Conservation (phyloP, 805 yeast genomes). For the Saccharomycopsis microspora region DNA sequence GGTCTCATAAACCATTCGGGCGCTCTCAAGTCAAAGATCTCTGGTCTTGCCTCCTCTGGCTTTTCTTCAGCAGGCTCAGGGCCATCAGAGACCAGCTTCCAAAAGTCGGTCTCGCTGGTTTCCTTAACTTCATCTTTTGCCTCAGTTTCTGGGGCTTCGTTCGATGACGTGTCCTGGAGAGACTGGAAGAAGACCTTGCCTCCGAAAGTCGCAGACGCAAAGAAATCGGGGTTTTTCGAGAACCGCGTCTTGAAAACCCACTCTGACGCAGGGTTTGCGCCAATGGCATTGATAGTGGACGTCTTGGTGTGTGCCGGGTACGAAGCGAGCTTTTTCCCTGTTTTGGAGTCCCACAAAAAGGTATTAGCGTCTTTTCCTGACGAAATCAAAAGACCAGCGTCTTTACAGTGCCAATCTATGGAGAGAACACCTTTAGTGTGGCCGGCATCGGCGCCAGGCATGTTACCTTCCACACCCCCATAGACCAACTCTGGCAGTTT, state of each 20-base stretch:
- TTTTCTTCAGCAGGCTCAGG: conserved; percentile 18
- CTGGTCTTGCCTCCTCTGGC: conserved; percentile 39
- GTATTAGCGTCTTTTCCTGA: conserved; percentile 88
- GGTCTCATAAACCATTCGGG: conserved; percentile 83
- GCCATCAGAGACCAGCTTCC: conserved; percentile 64
- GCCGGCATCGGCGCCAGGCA: conserved; percentile 36
- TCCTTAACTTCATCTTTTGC: conserved; percentile 1
- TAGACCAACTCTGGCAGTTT: conserved; percentile 63
- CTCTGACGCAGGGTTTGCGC: conserved; percentile 52
- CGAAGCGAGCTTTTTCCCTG: conserved; percentile 64
- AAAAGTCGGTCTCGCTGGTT: conserved; percentile 60
- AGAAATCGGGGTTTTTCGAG: conserved; percentile 77
- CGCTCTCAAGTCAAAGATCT: conserved; percentile 62
- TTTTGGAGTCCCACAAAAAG: conserved; percentile 79
- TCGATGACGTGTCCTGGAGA: conserved; percentile 58
- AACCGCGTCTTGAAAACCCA: conserved; percentile 89
- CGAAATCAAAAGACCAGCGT: conserved; percentile 68
- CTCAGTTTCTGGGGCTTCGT: neutral
- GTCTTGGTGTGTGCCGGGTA: conserved; percentile 40
- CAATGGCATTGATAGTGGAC: conserved; percentile 16
- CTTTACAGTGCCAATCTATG: conserved; percentile 87
- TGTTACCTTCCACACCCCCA: conserved; percentile 12
- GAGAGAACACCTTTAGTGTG: conserved; percentile 84
- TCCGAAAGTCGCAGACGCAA: conserved; percentile 83
- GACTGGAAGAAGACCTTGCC: conserved; percentile 75